Evolutionary conservation across 305 asterid genomes (phyloP).

Genomic region (Withania somnifera): DNA sequence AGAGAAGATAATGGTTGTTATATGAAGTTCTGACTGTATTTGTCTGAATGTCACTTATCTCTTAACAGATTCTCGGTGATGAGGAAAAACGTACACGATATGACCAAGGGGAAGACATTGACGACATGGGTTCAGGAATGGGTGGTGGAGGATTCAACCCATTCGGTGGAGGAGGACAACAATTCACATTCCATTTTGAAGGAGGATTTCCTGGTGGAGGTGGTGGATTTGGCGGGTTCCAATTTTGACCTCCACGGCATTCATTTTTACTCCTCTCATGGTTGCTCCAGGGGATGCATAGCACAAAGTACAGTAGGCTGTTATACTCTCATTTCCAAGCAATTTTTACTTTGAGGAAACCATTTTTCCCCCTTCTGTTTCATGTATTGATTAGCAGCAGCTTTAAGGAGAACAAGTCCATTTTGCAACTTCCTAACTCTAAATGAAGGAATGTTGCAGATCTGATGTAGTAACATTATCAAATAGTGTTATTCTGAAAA

Average conservation of each 20-base stretch:
- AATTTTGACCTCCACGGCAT: neutral
- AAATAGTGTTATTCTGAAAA: neutral
- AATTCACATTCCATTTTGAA: constrained; percentile 60
- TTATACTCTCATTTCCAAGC: neutral
- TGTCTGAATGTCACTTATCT: neutral
- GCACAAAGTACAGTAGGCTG: neutral
- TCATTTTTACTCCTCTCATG: neutral
- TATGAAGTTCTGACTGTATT: neutral
- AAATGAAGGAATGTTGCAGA: neutral
- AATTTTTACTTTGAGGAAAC: neutral
- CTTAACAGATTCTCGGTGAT: constrained; percentile 59
- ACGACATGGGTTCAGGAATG: constrained; percentile 53
- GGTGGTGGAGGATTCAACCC: constrained; percentile 79
- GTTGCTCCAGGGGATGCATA: neutral
- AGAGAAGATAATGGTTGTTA: neutral
- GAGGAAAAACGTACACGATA: constrained; percentile 71
- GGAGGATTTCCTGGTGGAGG: constrained; percentile 74
- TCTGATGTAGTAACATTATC: neutral
- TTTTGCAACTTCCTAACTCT: neutral
- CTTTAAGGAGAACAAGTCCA: neutral
- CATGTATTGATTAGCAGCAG: neutral
- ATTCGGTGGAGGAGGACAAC: constrained; percentile 65
- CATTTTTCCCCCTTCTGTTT: neutral
- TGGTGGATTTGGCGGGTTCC: constrained; percentile 61
- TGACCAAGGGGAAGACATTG: constrained; percentile 75